Conservation (phyloP, 2,329 filamentous ascomycete species). For the Lecanicillium sp. region DNA sequence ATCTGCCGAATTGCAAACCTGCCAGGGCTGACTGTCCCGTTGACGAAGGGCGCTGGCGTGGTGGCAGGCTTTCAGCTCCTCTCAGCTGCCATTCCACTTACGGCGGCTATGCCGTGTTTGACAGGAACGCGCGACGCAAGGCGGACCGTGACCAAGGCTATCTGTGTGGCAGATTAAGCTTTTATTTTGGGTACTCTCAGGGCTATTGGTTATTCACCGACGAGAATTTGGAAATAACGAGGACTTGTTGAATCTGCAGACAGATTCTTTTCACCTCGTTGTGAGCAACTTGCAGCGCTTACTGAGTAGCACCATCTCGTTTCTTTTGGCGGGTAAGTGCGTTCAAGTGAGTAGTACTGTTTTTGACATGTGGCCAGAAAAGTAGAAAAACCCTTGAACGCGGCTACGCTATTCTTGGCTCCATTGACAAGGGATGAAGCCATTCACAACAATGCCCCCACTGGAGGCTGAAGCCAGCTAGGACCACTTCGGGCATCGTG, state of each 20-base stretch:
- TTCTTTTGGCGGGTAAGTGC: no score
- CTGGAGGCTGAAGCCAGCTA: slow-evolving; percentile 1
- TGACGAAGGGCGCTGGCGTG: background rate
- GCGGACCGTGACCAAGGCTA: background rate
- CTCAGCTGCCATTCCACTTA: slow-evolving; percentile 9
- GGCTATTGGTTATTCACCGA: no score
- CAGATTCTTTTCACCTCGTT: no score
- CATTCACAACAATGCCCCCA: background rate
- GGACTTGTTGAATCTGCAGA: no score
- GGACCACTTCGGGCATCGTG: background rate
- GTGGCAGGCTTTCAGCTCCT: slow-evolving; percentile 12
- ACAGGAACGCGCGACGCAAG: slow-evolving; percentile 3
- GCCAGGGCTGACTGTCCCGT: background rate
- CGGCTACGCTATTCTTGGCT: no score
- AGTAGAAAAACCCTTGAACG: no score
- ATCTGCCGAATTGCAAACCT: background rate
- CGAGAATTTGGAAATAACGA: no score
- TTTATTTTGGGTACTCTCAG: background rate
- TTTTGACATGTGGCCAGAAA: no score
- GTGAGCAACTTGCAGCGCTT: no score
- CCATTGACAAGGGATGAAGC: background rate
- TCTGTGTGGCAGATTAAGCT: background rate
- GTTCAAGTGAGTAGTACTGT: no score
- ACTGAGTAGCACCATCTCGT: no score
- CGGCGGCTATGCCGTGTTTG: slow-evolving; percentile 5